These are phyloP conservation scores for Plasmodium reichenowi DNA, from an alignment of 169 alveolate species.

Conservation along the genomic window DNA sequence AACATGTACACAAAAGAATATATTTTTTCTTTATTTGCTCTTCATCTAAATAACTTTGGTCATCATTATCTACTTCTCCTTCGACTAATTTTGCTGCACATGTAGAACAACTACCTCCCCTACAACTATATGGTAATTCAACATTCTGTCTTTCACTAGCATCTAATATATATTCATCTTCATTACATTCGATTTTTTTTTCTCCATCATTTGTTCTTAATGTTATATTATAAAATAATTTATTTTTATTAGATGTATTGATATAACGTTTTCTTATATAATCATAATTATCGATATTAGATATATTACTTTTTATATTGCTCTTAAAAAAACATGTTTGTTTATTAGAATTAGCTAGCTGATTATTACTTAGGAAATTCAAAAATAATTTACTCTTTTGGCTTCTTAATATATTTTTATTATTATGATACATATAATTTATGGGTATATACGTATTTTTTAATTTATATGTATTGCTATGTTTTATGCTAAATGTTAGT, in stretches of 20 bases:
- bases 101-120: constrained; percentile 92
- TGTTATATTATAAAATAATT: constrained; percentile 72
- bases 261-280: constrained; percentile 20
- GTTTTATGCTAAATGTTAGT: constrained; percentile 4
- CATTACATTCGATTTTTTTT: constrained; percentile 85
- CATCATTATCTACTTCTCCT: constrained; percentile 87
- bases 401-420: constrained; percentile 15
- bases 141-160: constrained; percentile 89
- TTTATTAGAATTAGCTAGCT: constrained; percentile 21
- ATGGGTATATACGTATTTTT: constrained; percentile 9
- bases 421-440: constrained; percentile 60
- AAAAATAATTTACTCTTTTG: constrained; percentile 4
- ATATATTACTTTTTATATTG: constrained; percentile 1
- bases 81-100: constrained; percentile 88
- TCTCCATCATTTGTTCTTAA: constrained; percentile 83
- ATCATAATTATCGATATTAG: neutral
- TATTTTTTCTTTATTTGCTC: constrained; percentile 85
- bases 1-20: constrained; percentile 87
- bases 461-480: constrained; percentile 47
- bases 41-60: constrained; percentile 88
- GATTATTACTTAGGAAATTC: constrained; percentile 11
- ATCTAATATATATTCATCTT: constrained; percentile 90
- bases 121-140: constrained; percentile 91
- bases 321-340: constrained; percentile 8
- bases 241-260: constrained; percentile 20